phyloP scores from a whole-genome alignment of 805 yeast species.

The Henningerozyma blattae region DNA sequence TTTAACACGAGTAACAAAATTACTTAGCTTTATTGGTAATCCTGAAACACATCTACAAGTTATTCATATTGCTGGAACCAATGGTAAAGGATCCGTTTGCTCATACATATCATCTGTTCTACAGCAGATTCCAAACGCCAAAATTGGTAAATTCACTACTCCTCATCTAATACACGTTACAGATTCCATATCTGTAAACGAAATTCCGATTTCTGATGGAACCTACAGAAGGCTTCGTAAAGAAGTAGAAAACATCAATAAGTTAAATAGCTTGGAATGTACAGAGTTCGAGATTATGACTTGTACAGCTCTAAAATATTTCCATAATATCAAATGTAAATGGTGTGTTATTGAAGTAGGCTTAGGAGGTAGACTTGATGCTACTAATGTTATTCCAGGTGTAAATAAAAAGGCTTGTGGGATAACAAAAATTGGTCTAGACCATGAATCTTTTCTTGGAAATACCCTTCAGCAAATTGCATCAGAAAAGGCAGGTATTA shows the following conservation, averaged over 20 bases:
- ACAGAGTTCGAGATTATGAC: slow-evolving; percentile 85
- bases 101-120: slow-evolving; percentile 65
- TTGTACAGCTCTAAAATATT: slow-evolving; percentile 72
- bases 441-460: slow-evolving; percentile 75
- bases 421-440: slow-evolving; percentile 76
- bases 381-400: slow-evolving; percentile 61
- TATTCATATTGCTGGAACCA: slow-evolving; percentile 92
- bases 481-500: slow-evolving; percentile 74
- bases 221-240: slow-evolving; percentile 36
- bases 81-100: slow-evolving; percentile 91
- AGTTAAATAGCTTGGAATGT: slow-evolving; percentile 39
- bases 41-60: slow-evolving; percentile 58
- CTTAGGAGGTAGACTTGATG: slow-evolving; percentile 79
- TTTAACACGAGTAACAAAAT: slow-evolving; percentile 34
- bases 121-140: slow-evolving; percentile 22
- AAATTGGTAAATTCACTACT: slow-evolving; percentile 72
- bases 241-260: slow-evolving; percentile 32
- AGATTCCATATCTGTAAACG: slow-evolving; percentile 65
- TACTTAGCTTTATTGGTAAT: slow-evolving; percentile 43
- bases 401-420: slow-evolving; percentile 49
- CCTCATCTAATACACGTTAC: slow-evolving; percentile 70
- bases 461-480: slow-evolving; percentile 55
- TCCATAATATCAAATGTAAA: slow-evolving; percentile 45
- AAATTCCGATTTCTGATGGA: slow-evolving; percentile 36
- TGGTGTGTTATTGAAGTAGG: slow-evolving; percentile 91